Base-by-base conservation (phyloP, 2,329 filamentous ascomycete genomes). In the Ophiostoma quercus region DNA sequence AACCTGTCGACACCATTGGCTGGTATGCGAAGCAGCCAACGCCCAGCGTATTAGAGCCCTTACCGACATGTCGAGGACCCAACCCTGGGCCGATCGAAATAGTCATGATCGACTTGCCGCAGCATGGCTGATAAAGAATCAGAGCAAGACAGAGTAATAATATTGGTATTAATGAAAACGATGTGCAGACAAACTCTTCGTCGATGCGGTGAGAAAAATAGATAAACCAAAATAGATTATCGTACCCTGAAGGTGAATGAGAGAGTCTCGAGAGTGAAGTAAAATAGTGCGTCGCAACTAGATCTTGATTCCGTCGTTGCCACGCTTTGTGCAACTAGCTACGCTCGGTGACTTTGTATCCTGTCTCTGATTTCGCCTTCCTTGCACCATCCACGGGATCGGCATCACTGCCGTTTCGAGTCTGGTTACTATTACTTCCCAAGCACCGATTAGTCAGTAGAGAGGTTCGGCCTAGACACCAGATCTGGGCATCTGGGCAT, bases 341-440 rank as follows among this genome's bases (percentile, higher is more conserved):
- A 47, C 43, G 43, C 43, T 47, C 43, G 43, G 43, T 47, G 43
- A 47, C 43, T 47, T 2, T 47, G 43, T 47, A n/a, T 47, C 43
- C 22, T 57, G 51, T 57, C 51, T 57, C 51, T 57, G 51, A 57
- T 57, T 57, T 57, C n/a, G 22, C 22, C 22, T 12, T 57, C 22
- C 51, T 22, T 19, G 51, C 51, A 57, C 51, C 22, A 25, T 25
- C 51, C 51, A 57, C 3, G 7, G n/a, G 22, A 57, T 57, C 51
- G 51, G 51, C 51, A 29, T 57, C n/a, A 57, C n/a, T 57, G 51
- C 51, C 51, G 51, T 57, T 22, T 25, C 51, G n/a, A 57, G 51
- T 57, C 51, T 25, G n/a, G 51, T 57, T 25, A 9, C 51, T 57
- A 57, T 57, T 57, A 29, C 51, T 57, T 9, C 51, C 43, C 16